phyloP scores from a whole-genome alignment of 805 yeast species.

The Starmera amethionina region DNA sequence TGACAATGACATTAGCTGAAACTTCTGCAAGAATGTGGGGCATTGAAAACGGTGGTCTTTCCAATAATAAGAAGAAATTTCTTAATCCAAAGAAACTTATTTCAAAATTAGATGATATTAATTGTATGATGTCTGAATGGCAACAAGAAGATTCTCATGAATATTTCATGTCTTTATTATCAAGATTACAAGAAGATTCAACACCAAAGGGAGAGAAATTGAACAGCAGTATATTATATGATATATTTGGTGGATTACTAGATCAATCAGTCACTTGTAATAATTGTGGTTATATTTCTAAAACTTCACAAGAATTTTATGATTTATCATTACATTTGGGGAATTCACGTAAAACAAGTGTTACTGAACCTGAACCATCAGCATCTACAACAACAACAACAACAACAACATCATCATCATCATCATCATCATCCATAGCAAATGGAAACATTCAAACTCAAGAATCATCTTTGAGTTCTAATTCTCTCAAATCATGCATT shows the following conservation, averaged over 20 bases:
- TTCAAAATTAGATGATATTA: constrained; percentile 66
- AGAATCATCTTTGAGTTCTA: not conserved
- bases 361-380: not conserved
- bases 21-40: constrained; percentile 64
- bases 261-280: constrained; percentile 80
- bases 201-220: constrained; percentile 86
- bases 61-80: constrained; percentile 27
- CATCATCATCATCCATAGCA: not conserved
- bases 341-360: constrained; percentile 14
- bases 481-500: not conserved
- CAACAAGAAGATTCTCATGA: constrained; percentile 98
- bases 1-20: constrained; percentile 58
- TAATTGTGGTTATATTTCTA: constrained; percentile 71
- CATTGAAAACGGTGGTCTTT: constrained; percentile 25
- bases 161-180: constrained; percentile 85
- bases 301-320: constrained; percentile 87
- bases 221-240: constrained; percentile 75
- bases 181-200: constrained; percentile 83
- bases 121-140: constrained; percentile 96
- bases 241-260: constrained; percentile 87
- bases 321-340: constrained; percentile 76
- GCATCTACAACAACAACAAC: not conserved
- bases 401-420: not conserved
- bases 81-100: constrained; percentile 73
- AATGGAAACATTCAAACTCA: not conserved